Base-by-base conservation (phyloP, 2,329 filamentous ascomycete genomes). In the Cladophialophora psammophila region DNA sequence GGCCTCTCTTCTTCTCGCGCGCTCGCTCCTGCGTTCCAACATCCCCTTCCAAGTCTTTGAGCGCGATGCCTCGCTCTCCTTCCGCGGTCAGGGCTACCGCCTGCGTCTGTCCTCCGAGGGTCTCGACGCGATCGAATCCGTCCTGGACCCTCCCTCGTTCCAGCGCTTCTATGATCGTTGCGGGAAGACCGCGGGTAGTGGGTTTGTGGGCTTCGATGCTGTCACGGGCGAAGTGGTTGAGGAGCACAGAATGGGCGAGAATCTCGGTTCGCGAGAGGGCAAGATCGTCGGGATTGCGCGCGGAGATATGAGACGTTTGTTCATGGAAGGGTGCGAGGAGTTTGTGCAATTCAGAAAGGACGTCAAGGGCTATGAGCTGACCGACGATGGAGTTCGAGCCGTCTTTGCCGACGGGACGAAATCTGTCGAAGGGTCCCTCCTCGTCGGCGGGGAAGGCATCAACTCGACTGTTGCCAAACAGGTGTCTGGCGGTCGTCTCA, bases 371-470 rank as follows among this genome's bases (percentile, higher is more conserved):
- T 90, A 90, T 68, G 86, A 89, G 70, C 72, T 85, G 55, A 87
- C 85, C 0, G 59, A 48, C 12, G 73, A 74, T 0, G 77, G 78
- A 3, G 88, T 91, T 1, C 78, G 77, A 1, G 84, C 84, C 1
- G 71, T 87, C 1, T 90, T 90, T 71, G 81, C 83, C 0, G 88
- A 90, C 71, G 88, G 88, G 0, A 82, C 81, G 12, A 86, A 82
- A 72, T 88, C 85, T 0, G 79, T 82, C 5, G 86, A 88, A 72
- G 88, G 88, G 1, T 81, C 82, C 0, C 79, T 90, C 81, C 78
- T 90, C 9, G 74, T 90, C 9, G 88, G 82, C 2, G 88, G 87
- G 3, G 88, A 91, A 56, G 88, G 88, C 10, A 84, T 90, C 48
- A 85, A 86, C 72, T 89, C 87, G 8, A 80, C 81, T 59, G 81